Percentiles rank a stretch among this genome's conserved stretches.
phyloP scores from a whole-genome alignment of 768 basidiomycete genomes.

The Amanita molliuscula region DNA sequence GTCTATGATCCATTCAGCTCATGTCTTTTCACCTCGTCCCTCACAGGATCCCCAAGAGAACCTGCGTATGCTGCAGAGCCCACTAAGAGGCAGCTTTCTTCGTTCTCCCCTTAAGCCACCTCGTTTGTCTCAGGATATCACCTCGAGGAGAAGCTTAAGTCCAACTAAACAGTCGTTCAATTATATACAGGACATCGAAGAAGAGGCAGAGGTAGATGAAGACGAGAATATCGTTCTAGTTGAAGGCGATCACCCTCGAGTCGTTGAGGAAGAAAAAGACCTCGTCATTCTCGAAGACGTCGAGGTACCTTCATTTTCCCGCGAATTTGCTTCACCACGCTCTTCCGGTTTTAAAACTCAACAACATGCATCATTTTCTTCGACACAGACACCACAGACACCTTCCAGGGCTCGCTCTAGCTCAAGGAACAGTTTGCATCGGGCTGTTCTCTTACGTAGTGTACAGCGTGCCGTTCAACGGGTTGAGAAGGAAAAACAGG shows the following conservation, averaged over 20 bases:
- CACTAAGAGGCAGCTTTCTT: constrained; percentile 30
- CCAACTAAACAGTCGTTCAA: not conserved
- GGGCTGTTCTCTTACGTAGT: constrained; percentile 60
- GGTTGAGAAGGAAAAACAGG: constrained; percentile 40
- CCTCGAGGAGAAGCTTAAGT: constrained; percentile 7
- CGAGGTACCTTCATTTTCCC: constrained; percentile 17
- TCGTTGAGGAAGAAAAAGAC: constrained; percentile 61
- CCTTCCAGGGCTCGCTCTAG: constrained; percentile 24
- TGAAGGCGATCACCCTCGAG: constrained; percentile 53
- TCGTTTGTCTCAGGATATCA: constrained; percentile 12
- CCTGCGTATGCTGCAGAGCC: constrained; percentile 51
- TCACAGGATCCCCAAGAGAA: constrained; percentile 52
- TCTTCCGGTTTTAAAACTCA: constrained; percentile 7
- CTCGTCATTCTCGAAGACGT: constrained; percentile 66
- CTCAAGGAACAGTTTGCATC: constrained; percentile 47
- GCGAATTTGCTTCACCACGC: constrained; percentile 9
- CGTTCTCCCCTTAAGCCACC: constrained; percentile 20
- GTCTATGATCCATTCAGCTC: constrained; percentile 66
- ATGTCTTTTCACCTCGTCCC: constrained; percentile 62
- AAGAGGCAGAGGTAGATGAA: constrained; percentile 23
- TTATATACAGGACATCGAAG: not conserved
- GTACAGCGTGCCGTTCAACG: constrained; percentile 50
- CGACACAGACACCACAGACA: constrained; percentile 20
- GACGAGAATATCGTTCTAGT: constrained; percentile 49
- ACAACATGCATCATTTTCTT: constrained; percentile 9